A percentile compares a stretch with the other conserved stretches of the same genome.
phyloP scores from a whole-genome alignment of 1,139 yeast species.

The Meyerozyma carpophila region DNA sequence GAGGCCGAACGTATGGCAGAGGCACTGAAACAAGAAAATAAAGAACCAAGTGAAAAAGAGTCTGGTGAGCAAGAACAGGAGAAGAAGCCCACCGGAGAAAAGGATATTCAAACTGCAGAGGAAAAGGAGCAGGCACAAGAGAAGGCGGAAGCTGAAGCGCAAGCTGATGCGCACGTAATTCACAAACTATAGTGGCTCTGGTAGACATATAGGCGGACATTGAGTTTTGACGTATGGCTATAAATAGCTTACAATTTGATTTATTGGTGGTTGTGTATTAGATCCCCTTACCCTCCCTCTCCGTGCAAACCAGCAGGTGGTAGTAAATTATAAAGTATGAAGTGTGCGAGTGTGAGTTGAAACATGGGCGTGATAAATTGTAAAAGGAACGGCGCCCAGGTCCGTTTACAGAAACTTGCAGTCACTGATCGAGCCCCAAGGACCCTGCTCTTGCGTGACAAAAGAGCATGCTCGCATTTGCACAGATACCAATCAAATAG shows the following conservation, averaged over 20 bases:
- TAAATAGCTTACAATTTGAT: neutral
- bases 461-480: neutral
- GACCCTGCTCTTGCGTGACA: neutral
- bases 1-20: constrained; percentile 6
- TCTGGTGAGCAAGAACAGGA: constrained; percentile 7
- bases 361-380: neutral
- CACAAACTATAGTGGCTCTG: no score
- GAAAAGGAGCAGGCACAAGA: neutral
- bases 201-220: no score
- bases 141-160: neutral
- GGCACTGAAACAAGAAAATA: constrained; percentile 2
- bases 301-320: neutral
- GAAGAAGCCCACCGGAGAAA: neutral
- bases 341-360: neutral
- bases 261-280: neutral
- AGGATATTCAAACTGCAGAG: no score
- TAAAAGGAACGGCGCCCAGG: neutral
- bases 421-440: neutral
- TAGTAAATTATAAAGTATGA: neutral
- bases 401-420: neutral
- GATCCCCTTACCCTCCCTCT: constrained; percentile 1
- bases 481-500: neutral
- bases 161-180: neutral
- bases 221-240: neutral
- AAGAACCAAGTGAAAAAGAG: constrained; percentile 4